These are phyloP conservation scores for Sinapis alba DNA, from an alignment of 441 rosid species.

Conservation along the genomic window DNA sequence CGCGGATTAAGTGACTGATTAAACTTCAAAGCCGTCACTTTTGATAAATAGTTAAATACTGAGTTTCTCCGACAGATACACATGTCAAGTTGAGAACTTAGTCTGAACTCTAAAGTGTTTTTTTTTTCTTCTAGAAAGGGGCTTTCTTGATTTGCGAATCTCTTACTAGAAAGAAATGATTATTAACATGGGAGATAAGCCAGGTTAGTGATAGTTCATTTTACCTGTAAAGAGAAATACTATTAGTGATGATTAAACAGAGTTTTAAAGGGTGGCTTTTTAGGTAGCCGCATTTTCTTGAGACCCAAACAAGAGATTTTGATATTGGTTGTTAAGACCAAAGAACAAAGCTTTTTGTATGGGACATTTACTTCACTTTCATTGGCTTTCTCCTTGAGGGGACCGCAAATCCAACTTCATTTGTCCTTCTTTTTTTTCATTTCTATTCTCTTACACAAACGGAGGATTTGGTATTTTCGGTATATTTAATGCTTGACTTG, in stretches of 20 bases:
- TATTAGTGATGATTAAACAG: constrained; percentile 19
- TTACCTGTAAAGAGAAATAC: constrained; percentile 30
- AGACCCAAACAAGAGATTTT: constrained; percentile 37
- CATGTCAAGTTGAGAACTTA: constrained; percentile 44
- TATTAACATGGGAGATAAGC: constrained; percentile 5
- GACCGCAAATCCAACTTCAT: constrained; percentile 37
- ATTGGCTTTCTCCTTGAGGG: constrained; percentile 30
- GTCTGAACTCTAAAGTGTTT: constrained; percentile 30
- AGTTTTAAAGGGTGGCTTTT: constrained; percentile 30
- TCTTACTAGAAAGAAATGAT: constrained; percentile 17
- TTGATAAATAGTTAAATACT: constrained; percentile 12
- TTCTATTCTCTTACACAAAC: not conserved
- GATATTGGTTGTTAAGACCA: constrained; percentile 14
- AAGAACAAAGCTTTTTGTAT: constrained; percentile 1
- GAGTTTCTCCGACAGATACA: constrained; percentile 35
- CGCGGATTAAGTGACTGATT: constrained; percentile 21
- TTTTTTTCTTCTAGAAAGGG: constrained; percentile 2
- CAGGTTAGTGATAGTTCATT: constrained; percentile 20
- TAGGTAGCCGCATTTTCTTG: constrained; percentile 46
- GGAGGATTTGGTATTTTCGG: too few species aligned
- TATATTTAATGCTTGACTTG: too few species aligned
- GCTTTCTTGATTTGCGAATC: constrained; percentile 33
- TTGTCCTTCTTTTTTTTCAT: not conserved
- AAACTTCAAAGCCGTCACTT: constrained; percentile 14
- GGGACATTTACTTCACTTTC: constrained; percentile 20